Conservation (phyloP, 2,329 filamentous ascomycete species). For the Colletotrichum sp. region DNA sequence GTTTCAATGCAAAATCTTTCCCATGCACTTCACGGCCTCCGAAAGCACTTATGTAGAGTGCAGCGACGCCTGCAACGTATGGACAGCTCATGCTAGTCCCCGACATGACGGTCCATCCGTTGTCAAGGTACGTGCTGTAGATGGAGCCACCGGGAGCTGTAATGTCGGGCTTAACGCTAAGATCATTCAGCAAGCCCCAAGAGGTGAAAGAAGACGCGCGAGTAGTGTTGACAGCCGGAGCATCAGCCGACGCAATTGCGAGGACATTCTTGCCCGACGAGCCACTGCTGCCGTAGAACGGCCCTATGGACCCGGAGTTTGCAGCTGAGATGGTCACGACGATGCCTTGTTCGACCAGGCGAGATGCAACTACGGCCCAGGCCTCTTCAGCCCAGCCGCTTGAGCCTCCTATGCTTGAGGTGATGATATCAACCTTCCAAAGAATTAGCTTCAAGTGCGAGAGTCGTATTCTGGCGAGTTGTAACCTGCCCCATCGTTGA, state of each 20-base stretch:
- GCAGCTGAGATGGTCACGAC: slow-evolving; percentile 56
- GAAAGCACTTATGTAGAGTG: slow-evolving; percentile 36
- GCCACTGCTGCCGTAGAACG: slow-evolving; percentile 49
- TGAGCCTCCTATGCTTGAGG: slow-evolving; percentile 41
- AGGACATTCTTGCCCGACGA: slow-evolving; percentile 47
- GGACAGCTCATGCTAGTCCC: slow-evolving; percentile 57
- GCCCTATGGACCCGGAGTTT: slow-evolving; percentile 53
- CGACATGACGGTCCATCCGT: slow-evolving; percentile 40
- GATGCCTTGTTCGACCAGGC: slow-evolving; percentile 50
- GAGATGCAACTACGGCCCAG: slow-evolving; percentile 45
- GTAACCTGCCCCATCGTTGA: slow-evolving; percentile 32
- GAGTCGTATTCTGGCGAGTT: too few relatives aligned
- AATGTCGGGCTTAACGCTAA: slow-evolving; percentile 48
- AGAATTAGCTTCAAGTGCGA: too few relatives aligned
- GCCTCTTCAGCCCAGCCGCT: slow-evolving; percentile 46
- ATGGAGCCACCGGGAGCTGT: slow-evolving; percentile 45
- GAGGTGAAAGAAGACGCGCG: slow-evolving; percentile 37
- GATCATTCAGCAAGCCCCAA: slow-evolving; percentile 49
- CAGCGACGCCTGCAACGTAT: slow-evolving; percentile 48
- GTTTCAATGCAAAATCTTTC: slow-evolving; percentile 30
- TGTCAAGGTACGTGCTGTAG: slow-evolving; percentile 47
- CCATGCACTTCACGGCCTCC: slow-evolving; percentile 36
- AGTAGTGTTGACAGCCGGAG: not conserved
- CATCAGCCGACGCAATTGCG: slow-evolving; percentile 45
- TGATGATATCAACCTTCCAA: slow-evolving; percentile 50